A percentile compares a stretch with the other conserved stretches of the same genome.
These are phyloP conservation scores for Ilex aquifolium DNA, from an alignment of 257 asterid genomes.

Conservation along the genomic window DNA sequence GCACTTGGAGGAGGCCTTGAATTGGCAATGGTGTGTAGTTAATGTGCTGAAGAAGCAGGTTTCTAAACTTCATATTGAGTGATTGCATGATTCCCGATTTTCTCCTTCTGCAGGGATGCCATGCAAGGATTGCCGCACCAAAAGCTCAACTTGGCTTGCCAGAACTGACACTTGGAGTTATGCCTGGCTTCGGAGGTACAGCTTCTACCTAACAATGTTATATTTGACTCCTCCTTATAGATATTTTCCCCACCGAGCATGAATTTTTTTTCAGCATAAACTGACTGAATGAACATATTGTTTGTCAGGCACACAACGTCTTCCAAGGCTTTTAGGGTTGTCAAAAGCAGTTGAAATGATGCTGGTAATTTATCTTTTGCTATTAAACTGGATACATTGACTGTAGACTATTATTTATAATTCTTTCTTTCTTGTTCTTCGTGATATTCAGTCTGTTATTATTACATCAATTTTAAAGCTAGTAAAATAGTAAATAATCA, in stretches of 20 bases:
- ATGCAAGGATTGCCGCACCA: constrained; percentile 92
- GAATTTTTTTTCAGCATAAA: no score
- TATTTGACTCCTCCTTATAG: not conserved
- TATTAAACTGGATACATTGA: not conserved
- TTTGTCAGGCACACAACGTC: constrained; percentile 84
- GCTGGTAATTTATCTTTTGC: constrained; percentile 58
- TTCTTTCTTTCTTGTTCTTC: no score
- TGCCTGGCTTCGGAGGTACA: constrained; percentile 96
- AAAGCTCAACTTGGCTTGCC: constrained; percentile 84
- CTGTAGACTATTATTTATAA: no score
- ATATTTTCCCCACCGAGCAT: not conserved
- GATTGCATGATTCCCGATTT: not conserved
- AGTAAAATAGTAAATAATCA: no score
- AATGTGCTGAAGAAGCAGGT: no score
- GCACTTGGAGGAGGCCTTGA: constrained; percentile 99
- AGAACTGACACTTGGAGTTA: constrained; percentile 89
- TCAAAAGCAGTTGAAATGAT: constrained; percentile 78
- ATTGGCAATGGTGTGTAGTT: constrained; percentile 69
- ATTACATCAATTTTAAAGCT: no score
- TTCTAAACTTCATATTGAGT: not conserved
- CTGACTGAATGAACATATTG: not conserved
- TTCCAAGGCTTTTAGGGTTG: constrained; percentile 92
- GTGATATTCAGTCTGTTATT: no score
- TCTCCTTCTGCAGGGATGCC: constrained; percentile 61
- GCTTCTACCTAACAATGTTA: constrained; percentile 1